Base-by-base conservation (phyloP, 495 filamentous ascomycete species). In the Penicillium alfredii region DNA sequence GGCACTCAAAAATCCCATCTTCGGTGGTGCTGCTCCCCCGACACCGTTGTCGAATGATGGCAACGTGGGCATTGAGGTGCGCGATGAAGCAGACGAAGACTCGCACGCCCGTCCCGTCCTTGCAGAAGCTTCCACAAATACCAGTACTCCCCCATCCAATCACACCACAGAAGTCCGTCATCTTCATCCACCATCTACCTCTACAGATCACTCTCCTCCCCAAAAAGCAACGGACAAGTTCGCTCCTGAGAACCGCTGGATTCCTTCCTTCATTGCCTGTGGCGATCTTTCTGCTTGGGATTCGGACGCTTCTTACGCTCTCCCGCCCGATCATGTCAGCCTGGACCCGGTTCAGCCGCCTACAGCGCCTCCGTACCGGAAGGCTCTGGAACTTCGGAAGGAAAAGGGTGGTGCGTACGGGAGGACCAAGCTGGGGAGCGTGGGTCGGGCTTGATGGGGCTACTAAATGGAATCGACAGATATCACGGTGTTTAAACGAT, bases 291-390 rank as follows among this genome's bases (percentile, higher is more conserved):
- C 86, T 3, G 79, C 84, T 5, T 96, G 81, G 67, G 92, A 98
- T 60, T 84, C 89, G 0, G 92, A 98, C 71, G 92, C 92, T 12
- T 86, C 87, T 1, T 95, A 96, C 63, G 73, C 81, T 42, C 68
- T 98, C 7, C 88, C 92, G 1, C 73, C 78, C 28, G 76, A 78
- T 34, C 74, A 88, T 48, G 74, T 85, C 25, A 86, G 78, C 35
- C 76, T 96, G 20, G 89, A 94, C 56, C 92, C 92, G 0, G 75
- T 98, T n/a, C 92, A 96, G 44, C 90, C 89, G 4, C 92, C 92
- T 4, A 97, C 88, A 7, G 93, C 93, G 6, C 92, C 92, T 2
- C 93, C 92, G 0, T 98, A 98, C 44, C 88, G 88, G 56, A 74
- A 78, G 10, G 92, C 93, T 3, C 66, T 98, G 40, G 92, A 98